Percentiles rank a stretch among this genome's conserved stretches.
Evolutionary conservation across 768 basidiomycete species (phyloP).

Genomic region (Boletus vinaceobasis): DNA sequence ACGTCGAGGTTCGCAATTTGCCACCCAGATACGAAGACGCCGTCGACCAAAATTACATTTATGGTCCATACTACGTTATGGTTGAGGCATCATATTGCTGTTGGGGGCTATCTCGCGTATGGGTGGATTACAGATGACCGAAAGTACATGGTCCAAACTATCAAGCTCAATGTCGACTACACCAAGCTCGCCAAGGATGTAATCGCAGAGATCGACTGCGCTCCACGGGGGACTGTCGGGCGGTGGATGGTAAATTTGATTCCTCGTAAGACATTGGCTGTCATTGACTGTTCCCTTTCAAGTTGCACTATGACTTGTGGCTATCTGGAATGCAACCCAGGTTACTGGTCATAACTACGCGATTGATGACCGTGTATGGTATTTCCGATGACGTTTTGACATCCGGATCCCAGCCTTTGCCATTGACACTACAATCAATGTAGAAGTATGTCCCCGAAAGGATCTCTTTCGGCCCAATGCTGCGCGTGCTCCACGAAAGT

Average conservation of each 20-base stretch:
- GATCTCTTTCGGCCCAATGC: slow-evolving; percentile 27
- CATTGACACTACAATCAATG: slow-evolving; percentile 9
- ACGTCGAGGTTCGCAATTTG: slow-evolving; percentile 23
- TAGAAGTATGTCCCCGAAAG: slow-evolving; percentile 23
- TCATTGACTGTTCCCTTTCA: not conserved
- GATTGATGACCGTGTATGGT: slow-evolving; percentile 29
- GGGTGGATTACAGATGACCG: slow-evolving; percentile 32
- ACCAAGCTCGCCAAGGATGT: slow-evolving; percentile 20
- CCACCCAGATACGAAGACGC: slow-evolving; percentile 24
- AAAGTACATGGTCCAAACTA: slow-evolving; percentile 28
- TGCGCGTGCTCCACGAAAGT: slow-evolving; percentile 26
- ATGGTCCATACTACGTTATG: slow-evolving; percentile 19
- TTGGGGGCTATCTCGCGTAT: slow-evolving; percentile 25
- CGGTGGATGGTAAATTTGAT: slow-evolving; percentile 20
- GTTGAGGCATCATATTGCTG: slow-evolving; percentile 22
- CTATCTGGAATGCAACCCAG: slow-evolving; percentile 24
- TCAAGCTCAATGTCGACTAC: slow-evolving; percentile 27
- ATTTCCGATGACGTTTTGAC: slow-evolving; percentile 19
- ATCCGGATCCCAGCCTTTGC: slow-evolving; percentile 5
- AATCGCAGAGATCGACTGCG: slow-evolving; percentile 27
- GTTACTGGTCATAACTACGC: slow-evolving; percentile 24
- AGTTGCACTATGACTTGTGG: slow-evolving; percentile 31
- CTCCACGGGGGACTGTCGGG: slow-evolving; percentile 22
- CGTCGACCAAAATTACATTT: slow-evolving; percentile 24
- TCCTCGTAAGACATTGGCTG: not conserved